Evolutionary conservation across 1,139 yeast genomes (phyloP).

Genomic region (Pneumocystis oryctolagi): DNA sequence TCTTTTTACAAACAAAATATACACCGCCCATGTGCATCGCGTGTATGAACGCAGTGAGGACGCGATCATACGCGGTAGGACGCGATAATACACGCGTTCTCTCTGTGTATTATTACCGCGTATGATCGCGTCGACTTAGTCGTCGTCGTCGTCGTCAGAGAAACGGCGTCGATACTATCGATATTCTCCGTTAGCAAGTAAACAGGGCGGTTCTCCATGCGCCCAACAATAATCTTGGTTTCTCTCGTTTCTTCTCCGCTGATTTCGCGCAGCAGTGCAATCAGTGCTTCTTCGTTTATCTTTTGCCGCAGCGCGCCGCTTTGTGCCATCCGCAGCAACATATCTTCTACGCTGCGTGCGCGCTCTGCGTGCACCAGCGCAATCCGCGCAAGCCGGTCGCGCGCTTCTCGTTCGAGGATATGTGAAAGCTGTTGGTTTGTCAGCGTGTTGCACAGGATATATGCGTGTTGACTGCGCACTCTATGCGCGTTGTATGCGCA

Average conservation of each 20-base stretch:
- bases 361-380: slow-evolving; percentile 82
- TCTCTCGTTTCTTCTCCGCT: slow-evolving; percentile 53
- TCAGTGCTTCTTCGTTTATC: slow-evolving; percentile 64
- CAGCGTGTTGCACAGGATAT: not conserved
- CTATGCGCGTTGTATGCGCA: too few relatives aligned
- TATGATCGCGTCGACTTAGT: too few relatives aligned
- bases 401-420: slow-evolving; percentile 62
- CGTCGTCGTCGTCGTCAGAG: not conserved
- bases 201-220: too few relatives aligned
- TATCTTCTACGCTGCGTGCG: slow-evolving; percentile 64
- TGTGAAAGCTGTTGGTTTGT: slow-evolving; percentile 36
- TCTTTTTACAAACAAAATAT: too few relatives aligned
- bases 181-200: too few relatives aligned
- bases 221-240: slow-evolving; percentile 43
- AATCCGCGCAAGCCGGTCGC: slow-evolving; percentile 77
- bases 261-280: slow-evolving; percentile 65
- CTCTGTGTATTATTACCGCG: too few relatives aligned
- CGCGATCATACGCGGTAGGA: too few relatives aligned
- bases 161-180: slow-evolving; percentile 31
- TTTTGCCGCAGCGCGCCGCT: slow-evolving; percentile 65
- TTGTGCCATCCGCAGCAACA: slow-evolving; percentile 56
- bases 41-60: too few relatives aligned
- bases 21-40: too few relatives aligned
- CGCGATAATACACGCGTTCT: too few relatives aligned
- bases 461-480: not conserved